Conservation (phyloP, 331 rosid genomes). For the Quercus lobata region DNA sequence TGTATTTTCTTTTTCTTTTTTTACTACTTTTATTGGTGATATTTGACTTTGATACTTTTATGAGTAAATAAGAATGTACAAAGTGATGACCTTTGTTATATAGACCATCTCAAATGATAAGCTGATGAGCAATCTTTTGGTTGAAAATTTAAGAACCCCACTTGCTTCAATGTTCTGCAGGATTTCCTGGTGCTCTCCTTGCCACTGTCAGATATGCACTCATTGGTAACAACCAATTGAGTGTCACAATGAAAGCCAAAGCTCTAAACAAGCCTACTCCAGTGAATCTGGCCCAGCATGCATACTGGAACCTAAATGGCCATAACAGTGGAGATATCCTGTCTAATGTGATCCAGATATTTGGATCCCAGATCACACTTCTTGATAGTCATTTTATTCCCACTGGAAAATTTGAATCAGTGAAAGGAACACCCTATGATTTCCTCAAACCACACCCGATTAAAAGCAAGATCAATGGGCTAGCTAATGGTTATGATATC, state of each 20-base stretch:
- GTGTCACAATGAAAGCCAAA: slow-evolving; percentile 55
- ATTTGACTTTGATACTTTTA: background rate
- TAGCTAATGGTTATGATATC: slow-evolving; percentile 55
- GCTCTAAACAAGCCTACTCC: slow-evolving; percentile 85
- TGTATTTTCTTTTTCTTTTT: too few relatives aligned
- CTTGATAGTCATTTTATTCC: slow-evolving; percentile 51
- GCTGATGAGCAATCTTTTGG: background rate
- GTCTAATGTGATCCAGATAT: slow-evolving; percentile 44
- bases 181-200: slow-evolving; percentile 77
- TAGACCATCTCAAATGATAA: background rate
- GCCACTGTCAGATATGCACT: slow-evolving; percentile 56
- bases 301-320: slow-evolving; percentile 76
- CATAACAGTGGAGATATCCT: slow-evolving; percentile 66
- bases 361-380: slow-evolving; percentile 50
- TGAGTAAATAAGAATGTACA: background rate
- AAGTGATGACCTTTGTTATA: background rate
- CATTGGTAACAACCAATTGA: slow-evolving; percentile 38
- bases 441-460: slow-evolving; percentile 50
- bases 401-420: slow-evolving; percentile 44
- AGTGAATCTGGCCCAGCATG: slow-evolving; percentile 65
- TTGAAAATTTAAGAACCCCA: background rate
- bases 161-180: slow-evolving; percentile 24
- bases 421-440: slow-evolving; percentile 78
- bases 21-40: too few relatives aligned
- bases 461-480: slow-evolving; percentile 49